Conservation (phyloP, 441 rosid species). For the Erodium texanum region DNA sequence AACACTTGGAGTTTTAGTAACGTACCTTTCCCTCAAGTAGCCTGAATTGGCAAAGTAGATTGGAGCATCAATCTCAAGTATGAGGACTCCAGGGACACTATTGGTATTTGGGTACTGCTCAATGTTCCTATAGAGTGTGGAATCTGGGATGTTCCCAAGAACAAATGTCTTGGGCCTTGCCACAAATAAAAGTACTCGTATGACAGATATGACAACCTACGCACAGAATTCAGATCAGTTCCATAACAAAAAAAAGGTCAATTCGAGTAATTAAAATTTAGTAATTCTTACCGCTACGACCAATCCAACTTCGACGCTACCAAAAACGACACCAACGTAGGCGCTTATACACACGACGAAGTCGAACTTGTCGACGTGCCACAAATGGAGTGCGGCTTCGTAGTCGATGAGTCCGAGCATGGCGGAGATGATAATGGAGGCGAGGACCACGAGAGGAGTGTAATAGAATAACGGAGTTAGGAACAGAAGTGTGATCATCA, state of each 20-base stretch:
- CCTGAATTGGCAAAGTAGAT: conserved; percentile 82
- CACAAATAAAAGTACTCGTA: conserved; percentile 61
- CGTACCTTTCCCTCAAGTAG: conserved; percentile 80
- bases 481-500: conserved; percentile 68
- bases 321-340: conserved; percentile 69
- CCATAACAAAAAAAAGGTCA: no score
- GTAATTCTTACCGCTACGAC: conserved; percentile 43
- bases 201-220: conserved; percentile 71
- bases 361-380: conserved; percentile 80
- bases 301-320: conserved; percentile 66
- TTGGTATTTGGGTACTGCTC: conserved; percentile 63
- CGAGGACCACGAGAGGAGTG: conserved; percentile 82
- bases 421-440: conserved; percentile 76
- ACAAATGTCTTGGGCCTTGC: conserved; percentile 70
- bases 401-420: conserved; percentile 95
- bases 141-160: conserved; percentile 78
- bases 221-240: no score
- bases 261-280: background rate
- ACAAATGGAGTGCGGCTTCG: conserved; percentile 69
- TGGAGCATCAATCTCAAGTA: conserved; percentile 81
- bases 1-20: background rate
- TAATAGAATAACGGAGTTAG: conserved; percentile 78
- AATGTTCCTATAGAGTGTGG: conserved; percentile 53
- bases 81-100: conserved; percentile 59
- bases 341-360: conserved; percentile 72